Base-by-base conservation (phyloP, 2,329 filamentous ascomycete genomes). In the Rutstroemia sydowiana region DNA sequence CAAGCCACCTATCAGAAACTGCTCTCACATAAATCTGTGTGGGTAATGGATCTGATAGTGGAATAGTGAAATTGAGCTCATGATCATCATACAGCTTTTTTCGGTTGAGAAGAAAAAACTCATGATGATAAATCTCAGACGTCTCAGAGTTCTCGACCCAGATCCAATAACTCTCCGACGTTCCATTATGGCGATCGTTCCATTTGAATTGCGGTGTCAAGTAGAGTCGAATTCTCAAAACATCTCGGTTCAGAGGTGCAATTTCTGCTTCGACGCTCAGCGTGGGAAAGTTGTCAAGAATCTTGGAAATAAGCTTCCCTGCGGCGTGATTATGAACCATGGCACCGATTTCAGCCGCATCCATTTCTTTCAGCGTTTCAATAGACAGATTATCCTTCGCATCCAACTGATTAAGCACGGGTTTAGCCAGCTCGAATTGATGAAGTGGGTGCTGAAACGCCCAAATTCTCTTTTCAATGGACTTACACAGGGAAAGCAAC, bases 111-210 rank as follows among this genome's bases (percentile, higher is more conserved):
- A 98, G 93, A 70, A 98, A 97, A 69, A 86, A 96, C 67, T 98
- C 93, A 59, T 97, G 88, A 63, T 98, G 93, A 63, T 95, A 97
- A 37, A 98, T 97, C 68, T 97, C 91, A 0, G 89, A 91, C 0
- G 91, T 96, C 62, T 97, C 93, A 0, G 92, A 96, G 66, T 97
- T 95, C 68, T 98, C 93, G 3, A 98, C 92, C 95, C 93, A 98
- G 53, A 98, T 86, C 79, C 95, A 98, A 71, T 95, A 98, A 3
- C 92, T 92, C 65, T 98, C 93, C 0, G 92, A 96, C 2, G 84
- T 89, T 16, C 95, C 95, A 65, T 98, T 91, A 54, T 95, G 81
- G 43, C 87, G 84, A 60, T 97, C 92, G 61, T 95, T 95, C 93
- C 93, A 98, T 34, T 76, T 76, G 65, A 98, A 98, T 47, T 97